These are phyloP conservation scores for Astrothelium subdiscretum DNA, from an alignment of 495 filamentous ascomycete species.

Conservation along the genomic window DNA sequence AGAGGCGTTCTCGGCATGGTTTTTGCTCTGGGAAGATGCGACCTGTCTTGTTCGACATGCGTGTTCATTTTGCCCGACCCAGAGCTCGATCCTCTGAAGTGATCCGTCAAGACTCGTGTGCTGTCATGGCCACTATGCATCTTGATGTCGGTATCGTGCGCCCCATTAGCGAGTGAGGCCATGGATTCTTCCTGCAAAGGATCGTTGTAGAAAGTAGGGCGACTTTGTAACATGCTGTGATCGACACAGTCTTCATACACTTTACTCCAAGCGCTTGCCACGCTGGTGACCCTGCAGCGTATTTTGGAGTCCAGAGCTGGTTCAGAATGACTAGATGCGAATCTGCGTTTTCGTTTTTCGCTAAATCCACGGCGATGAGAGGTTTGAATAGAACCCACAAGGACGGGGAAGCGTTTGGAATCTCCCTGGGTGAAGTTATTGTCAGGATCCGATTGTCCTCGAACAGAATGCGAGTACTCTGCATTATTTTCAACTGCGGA, in stretches of 20 bases:
- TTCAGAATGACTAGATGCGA: neutral
- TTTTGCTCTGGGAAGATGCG: neutral
- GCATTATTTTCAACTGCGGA: neutral
- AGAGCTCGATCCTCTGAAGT: neutral
- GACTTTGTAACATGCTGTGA: neutral
- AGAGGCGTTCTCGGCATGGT: neutral
- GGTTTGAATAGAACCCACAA: neutral
- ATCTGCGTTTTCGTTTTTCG: neutral
- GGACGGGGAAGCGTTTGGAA: neutral
- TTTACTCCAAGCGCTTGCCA: neutral
- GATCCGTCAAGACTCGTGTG: neutral
- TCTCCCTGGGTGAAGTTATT: neutral
- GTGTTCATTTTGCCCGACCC: neutral
- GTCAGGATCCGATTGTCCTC: neutral
- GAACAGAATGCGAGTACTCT: neutral
- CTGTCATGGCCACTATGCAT: neutral
- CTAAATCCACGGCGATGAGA: neutral
- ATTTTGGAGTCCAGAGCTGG: neutral
- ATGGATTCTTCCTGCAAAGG: neutral
- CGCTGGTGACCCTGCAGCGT: neutral
- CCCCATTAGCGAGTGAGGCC: neutral
- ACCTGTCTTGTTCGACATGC: neutral
- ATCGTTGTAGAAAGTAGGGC: neutral
- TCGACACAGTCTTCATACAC: neutral
- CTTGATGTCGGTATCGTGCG: neutral